Evolutionary conservation across 129 eudicot species (phyloP), one percentile per base, ranked within the genome.

Genomic region (Oenanthe sinensis): DNA sequence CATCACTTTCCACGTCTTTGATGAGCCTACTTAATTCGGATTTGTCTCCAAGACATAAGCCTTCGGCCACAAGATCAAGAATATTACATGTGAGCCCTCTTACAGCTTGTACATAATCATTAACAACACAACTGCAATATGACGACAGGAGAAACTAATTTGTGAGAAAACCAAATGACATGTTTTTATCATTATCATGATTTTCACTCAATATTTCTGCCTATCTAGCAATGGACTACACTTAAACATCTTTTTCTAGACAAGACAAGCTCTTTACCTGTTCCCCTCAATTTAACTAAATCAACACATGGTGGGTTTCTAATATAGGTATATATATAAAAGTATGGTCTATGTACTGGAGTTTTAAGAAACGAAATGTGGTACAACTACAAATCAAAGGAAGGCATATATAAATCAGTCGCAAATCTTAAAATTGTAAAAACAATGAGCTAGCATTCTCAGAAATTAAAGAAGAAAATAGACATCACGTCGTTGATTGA

Each of bases 21-120:
- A 95, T 85, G 73, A 90, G 86, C 24, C 84, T 84, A 74, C 96
- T 91, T 19, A 95, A 82, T 1, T 76, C 80, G 26, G 79, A 44
- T 11, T 83, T 84, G 62, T 90, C 90, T 3, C 78, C 76, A 71
- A 86, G 71, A 72, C 91, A 77, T 62, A 91, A 75, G 26, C 97
- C 97, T 71, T 91, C 85, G 15, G 88, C 96, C 90, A 83, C 79
- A 75, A 91, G 75, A 77, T 95, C 94, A 47, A 95, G 76, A 65
- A 95, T 87, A 39, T 87, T 91, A 89, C 91, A 86, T 78, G 96
- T 71, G 79, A 95, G 74, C 19, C 78, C 79, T 79, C 82, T 81
- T 46, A 92, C 90, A 52, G 87, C 91, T 70, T 78, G 73, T 45
- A 90, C 79, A 87, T 95, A 95, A 81, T 89, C 89, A 73, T 92